These are phyloP conservation scores for Erigeron canadensis DNA, from an alignment of 129 eudicot species.

Conservation along the genomic window DNA sequence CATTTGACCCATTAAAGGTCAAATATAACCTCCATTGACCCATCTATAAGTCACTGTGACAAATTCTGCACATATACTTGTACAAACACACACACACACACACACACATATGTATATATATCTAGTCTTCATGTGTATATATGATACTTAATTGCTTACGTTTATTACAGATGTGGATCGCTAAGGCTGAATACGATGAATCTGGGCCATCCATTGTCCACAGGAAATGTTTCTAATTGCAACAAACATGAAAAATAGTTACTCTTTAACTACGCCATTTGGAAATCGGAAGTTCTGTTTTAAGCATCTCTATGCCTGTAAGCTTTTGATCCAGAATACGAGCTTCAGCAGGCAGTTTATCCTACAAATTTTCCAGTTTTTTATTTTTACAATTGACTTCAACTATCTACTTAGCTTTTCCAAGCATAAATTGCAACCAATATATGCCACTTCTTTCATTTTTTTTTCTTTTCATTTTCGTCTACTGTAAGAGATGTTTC, in stretches of 20 bases:
- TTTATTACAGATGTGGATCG: constrained; percentile 44
- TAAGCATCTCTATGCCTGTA: background rate
- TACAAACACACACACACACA: no score
- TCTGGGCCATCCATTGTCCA: constrained; percentile 53
- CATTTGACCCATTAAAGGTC: background rate
- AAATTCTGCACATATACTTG: background rate
- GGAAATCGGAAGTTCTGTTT: constrained; percentile 14
- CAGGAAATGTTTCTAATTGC: constrained; percentile 47
- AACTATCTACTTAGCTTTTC: constrained; percentile 8
- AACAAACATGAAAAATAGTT: constrained; percentile 23
- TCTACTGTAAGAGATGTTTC: constrained; percentile 36
- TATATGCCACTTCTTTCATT: constrained; percentile 14
- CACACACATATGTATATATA: no score
- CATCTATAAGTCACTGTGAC: background rate
- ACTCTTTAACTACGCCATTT: constrained; percentile 25
- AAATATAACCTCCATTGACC: background rate
- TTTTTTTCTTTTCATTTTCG: background rate
- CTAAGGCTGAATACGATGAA: constrained; percentile 53
- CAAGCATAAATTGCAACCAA: constrained; percentile 30
- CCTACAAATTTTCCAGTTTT: constrained; percentile 17
- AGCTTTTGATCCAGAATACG: constrained; percentile 5
- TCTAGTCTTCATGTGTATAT: background rate
- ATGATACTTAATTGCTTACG: background rate
- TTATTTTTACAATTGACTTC: constrained; percentile 20
- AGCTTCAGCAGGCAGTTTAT: constrained; percentile 19